Conservation (phyloP, 2,329 filamentous ascomycete genomes). For the Pseudogymnoascus sp. region DNA sequence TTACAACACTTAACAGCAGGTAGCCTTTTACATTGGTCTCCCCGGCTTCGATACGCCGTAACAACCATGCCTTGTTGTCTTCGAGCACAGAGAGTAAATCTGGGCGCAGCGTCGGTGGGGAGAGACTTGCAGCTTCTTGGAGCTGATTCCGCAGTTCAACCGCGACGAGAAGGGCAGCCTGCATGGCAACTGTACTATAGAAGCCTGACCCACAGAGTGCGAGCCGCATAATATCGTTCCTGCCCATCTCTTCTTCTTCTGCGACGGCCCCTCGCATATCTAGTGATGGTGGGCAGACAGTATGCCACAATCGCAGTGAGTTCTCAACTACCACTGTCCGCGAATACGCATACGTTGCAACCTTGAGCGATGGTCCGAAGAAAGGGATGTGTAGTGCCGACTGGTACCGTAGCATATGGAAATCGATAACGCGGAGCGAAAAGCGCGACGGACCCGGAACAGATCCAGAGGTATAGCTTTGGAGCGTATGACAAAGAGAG, state of each 20-base stretch:
- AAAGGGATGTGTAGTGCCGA: constrained; percentile 50
- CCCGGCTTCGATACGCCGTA: constrained; percentile 33
- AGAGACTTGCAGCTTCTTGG: constrained; percentile 36
- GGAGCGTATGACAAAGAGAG: constrained; percentile 31
- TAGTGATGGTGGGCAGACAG: constrained; percentile 29
- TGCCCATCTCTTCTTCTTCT: constrained; percentile 2
- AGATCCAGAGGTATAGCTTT: constrained; percentile 14
- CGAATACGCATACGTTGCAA: constrained; percentile 44
- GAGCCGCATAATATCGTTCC: constrained; percentile 34
- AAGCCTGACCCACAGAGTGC: constrained; percentile 35
- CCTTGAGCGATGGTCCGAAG: constrained; percentile 33
- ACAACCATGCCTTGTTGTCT: constrained; percentile 33
- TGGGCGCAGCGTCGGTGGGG: constrained; percentile 29
- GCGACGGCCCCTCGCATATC: constrained; percentile 17
- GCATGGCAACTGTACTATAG: constrained; percentile 32
- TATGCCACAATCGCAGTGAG: constrained; percentile 39
- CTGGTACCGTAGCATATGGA: constrained; percentile 48
- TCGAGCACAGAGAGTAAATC: constrained; percentile 39
- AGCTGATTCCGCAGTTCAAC: constrained; percentile 37
- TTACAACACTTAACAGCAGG: constrained; percentile 30
- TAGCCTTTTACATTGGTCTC: constrained; percentile 40
- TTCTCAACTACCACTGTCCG: constrained; percentile 42
- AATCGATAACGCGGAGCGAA: constrained; percentile 40
- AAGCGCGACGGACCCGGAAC: constrained; percentile 30
- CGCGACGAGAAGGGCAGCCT: constrained; percentile 33